Base-by-base conservation (phyloP, 371 early-diverging fungal genomes). In the Saksenaea oblongispora region DNA sequence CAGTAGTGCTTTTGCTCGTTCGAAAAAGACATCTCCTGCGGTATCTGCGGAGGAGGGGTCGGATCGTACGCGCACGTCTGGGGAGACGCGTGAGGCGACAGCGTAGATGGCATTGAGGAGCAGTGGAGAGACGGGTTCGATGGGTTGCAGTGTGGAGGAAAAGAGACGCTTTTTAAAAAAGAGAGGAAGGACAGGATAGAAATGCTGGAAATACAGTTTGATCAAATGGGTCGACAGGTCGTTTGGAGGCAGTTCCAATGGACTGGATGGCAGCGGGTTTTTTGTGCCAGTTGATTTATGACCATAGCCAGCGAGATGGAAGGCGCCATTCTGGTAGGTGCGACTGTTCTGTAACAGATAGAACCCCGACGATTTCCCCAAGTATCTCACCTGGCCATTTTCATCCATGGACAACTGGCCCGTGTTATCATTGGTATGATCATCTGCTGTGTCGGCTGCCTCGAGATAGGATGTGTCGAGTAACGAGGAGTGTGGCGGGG, bases 221-320 rank as follows among this genome's bases (percentile, higher is more conserved):
- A 87, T 67, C 14, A 87, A 71, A 62, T 84, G 86, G 28, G 75
- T 70, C 4, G 83, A 82, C 53, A 87, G 65, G 26, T 87, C 87
- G 37, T 74, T 77, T 15, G 86, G 85, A 24, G 81, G 81, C n/a
- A 80, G 47, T 36, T 71, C 75, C 9, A 62, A 60, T 37, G 69
- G 73, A 54, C 74, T 71, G 1, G 68, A 47, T 0, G 41, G 61
- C 18, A 24, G 42, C 39, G 26, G 58, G 27, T 63, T 56, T 36
- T 54, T 28, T 11, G 54, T 31, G 17, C 62, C 34, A 27, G 60
- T 41, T 51, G 65, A 54, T 34, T 53, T 62, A 51, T 76, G 76
- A 11, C 74, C 76, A 18, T 71, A 74, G 26, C 57, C 67, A 37
- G 72, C 44, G 26, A 76, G 70, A 59, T 79, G 76, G 56, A 76